Conservation (phyloP, 1,139 yeast species). For the Zhuliangozyma parablackwelliae region DNA sequence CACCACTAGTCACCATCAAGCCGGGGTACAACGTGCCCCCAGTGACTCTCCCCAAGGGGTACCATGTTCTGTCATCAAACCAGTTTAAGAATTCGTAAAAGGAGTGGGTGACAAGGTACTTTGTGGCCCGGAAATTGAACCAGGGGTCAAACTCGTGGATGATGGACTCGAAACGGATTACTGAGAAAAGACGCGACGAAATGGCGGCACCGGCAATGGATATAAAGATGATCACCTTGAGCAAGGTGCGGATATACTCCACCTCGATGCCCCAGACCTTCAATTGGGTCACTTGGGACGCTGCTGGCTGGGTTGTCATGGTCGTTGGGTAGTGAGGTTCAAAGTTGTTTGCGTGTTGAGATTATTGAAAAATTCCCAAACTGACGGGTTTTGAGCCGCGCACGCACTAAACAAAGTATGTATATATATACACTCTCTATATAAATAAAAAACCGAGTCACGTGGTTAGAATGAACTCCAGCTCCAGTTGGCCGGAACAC, state of each 20-base stretch:
- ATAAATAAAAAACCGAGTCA: not conserved
- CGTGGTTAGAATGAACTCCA: conserved; percentile 58
- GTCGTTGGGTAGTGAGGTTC: not conserved
- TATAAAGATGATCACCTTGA: conserved; percentile 62
- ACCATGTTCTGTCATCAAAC: conserved; percentile 99
- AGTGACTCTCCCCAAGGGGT: conserved; percentile 96
- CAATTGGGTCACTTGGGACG: conserved; percentile 11
- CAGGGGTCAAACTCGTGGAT: conserved; percentile 99
- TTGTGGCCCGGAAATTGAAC: conserved; percentile 96
- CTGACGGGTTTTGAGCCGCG: not conserved
- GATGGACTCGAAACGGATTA: conserved; percentile 85
- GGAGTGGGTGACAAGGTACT: conserved; percentile 77
- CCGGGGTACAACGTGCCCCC: conserved; percentile 99
- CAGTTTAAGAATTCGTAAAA: conserved; percentile 91
- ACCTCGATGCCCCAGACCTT: conserved; percentile 33
- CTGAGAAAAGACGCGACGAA: conserved; percentile 77
- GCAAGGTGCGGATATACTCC: conserved; percentile 43
- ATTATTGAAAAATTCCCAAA: not conserved
- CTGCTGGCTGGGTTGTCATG: conserved; percentile 11
- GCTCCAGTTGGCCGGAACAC: conserved; percentile 75
- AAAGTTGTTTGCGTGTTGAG: not conserved
- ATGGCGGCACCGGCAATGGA: conserved; percentile 87
- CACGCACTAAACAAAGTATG: not conserved
- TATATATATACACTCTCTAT: not conserved
- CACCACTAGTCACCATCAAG: conserved; percentile 92